Evolutionary conservation across 768 basidiomycete species (phyloP).

Genomic region (Auricularia sp.): DNA sequence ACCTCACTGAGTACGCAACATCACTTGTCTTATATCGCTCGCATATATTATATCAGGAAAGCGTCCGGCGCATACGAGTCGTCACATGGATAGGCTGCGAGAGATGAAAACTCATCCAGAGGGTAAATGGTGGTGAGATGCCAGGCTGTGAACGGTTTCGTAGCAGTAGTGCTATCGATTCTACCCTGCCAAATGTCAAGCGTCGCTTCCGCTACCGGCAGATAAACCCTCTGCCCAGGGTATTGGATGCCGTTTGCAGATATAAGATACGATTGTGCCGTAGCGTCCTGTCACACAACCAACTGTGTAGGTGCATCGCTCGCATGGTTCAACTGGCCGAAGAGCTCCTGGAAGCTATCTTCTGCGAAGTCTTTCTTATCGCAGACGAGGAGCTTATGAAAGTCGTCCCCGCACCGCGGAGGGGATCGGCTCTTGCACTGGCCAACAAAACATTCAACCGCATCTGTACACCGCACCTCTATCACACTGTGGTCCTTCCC

Average conservation of each 20-base stretch:
- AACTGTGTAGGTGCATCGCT: too few species aligned
- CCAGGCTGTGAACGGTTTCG: too few species aligned
- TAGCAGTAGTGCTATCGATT: too few species aligned
- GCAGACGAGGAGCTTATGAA: background rate
- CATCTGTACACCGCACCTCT: background rate
- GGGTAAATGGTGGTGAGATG: too few species aligned
- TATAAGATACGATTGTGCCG: background rate
- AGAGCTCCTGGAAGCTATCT: background rate
- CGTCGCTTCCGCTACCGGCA: background rate
- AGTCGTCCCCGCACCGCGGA: background rate
- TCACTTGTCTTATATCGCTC: too few species aligned
- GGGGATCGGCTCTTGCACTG: background rate
- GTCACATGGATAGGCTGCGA: too few species aligned
- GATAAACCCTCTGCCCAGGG: constrained; percentile 1
- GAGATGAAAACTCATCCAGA: too few species aligned
- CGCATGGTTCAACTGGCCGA: background rate
- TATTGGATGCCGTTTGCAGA: background rate
- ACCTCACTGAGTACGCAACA: too few species aligned
- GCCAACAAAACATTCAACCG: background rate
- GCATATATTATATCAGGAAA: too few species aligned
- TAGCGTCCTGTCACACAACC: too few species aligned
- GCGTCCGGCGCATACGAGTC: too few species aligned
- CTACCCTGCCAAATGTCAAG: background rate
- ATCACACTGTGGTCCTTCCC: background rate
- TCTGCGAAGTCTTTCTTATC: background rate